These are phyloP conservation scores for Fusarium sp. DNA, from an alignment of 2,329 filamentous ascomycete genomes.

Conservation along the genomic window DNA sequence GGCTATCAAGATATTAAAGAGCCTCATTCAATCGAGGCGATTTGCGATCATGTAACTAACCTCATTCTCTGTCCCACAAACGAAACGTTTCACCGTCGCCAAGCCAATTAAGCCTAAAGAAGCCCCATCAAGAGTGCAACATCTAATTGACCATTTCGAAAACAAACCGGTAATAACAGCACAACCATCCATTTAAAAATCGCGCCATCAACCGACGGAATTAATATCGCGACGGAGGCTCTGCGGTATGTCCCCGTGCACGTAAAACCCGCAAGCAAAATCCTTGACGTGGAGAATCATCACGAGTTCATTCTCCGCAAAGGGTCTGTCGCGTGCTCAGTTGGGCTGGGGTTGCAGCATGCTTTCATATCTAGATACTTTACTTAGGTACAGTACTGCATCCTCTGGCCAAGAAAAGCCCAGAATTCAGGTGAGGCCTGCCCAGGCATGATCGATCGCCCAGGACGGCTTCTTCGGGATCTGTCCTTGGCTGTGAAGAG, in stretches of 20 bases:
- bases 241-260: conserved; percentile 13
- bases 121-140: not conserved
- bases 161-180: conserved; percentile 1
- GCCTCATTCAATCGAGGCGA: not conserved
- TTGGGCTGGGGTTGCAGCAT: not conserved
- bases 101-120: not conserved
- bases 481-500: conserved; percentile 5
- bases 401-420: conserved; percentile 1
- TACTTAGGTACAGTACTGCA: too few relatives aligned
- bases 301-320: not conserved
- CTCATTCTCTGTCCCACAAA: not conserved
- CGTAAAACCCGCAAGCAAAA: too few relatives aligned
- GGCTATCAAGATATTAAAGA: not conserved
- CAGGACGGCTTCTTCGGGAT: conserved; percentile 14
- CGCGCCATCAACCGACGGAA: not conserved
- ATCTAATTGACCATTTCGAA: not conserved
- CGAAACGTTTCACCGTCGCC: conserved; percentile 5
- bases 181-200: too few relatives aligned
- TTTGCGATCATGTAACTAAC: not conserved
- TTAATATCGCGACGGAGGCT: conserved; percentile 25
- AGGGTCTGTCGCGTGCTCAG: not conserved
- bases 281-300: not conserved
- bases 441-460: conserved; percentile 23
- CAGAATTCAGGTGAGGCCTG: conserved; percentile 6
- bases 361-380: too few relatives aligned